A percentile compares a stretch with the other conserved stretches of the same genome.
These are phyloP conservation scores for Microcyclospora tardicrescens DNA, from an alignment of 2,329 filamentous ascomycete genomes.

Conservation along the genomic window DNA sequence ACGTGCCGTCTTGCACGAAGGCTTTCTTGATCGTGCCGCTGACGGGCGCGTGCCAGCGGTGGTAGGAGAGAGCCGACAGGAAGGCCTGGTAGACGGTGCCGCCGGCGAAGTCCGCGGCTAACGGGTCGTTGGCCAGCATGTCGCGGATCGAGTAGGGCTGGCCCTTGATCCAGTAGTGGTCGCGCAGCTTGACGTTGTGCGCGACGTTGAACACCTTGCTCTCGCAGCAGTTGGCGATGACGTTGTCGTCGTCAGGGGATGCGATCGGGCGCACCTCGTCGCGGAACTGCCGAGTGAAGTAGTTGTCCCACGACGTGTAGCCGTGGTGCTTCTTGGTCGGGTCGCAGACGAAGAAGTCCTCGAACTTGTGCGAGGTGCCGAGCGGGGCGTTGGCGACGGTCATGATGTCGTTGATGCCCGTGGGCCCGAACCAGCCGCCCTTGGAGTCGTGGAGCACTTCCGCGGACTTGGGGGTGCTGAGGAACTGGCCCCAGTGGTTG, in stretches of 20 bases:
- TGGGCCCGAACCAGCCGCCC: slow-evolving; percentile 29
- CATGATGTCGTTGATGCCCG: slow-evolving; percentile 26
- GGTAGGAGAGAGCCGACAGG: slow-evolving; percentile 53
- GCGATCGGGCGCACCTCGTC: slow-evolving; percentile 47
- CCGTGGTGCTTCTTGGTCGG: slow-evolving; percentile 42
- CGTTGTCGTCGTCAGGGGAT: slow-evolving; percentile 38
- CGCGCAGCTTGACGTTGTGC: slow-evolving; percentile 40
- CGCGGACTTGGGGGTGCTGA: slow-evolving; percentile 22
- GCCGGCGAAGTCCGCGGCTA: slow-evolving; percentile 43
- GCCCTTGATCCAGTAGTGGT: slow-evolving; percentile 55
- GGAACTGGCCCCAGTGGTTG: slow-evolving; percentile 33
- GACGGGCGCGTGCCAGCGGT: slow-evolving; percentile 60
- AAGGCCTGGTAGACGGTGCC: slow-evolving; percentile 62
- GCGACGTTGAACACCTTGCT: slow-evolving; percentile 44
- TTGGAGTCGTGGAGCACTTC: slow-evolving; percentile 25
- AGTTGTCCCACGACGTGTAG: slow-evolving; percentile 56
- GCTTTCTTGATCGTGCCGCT: slow-evolving; percentile 46
- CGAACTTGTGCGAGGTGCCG: slow-evolving; percentile 17
- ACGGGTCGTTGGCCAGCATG: slow-evolving; percentile 40
- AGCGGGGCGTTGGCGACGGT: slow-evolving; percentile 18
- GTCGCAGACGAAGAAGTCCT: slow-evolving; percentile 50
- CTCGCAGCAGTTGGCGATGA: slow-evolving; percentile 54
- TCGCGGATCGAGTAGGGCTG: slow-evolving; percentile 48
- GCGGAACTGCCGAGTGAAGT: slow-evolving; percentile 50
- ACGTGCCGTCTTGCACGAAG: slow-evolving; percentile 50